Conservation (phyloP, 106 monocot genomes). For the Dioscorea alata region DNA sequence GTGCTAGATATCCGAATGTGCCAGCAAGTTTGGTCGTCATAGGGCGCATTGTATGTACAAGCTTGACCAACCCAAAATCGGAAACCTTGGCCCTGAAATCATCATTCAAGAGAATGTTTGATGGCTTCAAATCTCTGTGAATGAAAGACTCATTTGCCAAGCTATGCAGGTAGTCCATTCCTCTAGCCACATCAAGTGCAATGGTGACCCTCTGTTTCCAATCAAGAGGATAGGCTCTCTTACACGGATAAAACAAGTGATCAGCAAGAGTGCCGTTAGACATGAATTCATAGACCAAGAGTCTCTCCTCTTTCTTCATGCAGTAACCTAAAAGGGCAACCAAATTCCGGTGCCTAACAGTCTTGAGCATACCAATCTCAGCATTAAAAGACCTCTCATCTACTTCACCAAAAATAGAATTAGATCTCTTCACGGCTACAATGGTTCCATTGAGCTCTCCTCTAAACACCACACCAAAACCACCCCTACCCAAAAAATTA, state of each 20-base stretch:
- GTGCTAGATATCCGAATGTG: slow-evolving; percentile 94
- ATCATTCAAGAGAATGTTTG: slow-evolving; percentile 77
- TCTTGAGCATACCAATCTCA: slow-evolving; percentile 74
- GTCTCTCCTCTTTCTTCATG: slow-evolving; percentile 55
- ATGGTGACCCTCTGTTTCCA: slow-evolving; percentile 88
- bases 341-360: slow-evolving; percentile 75
- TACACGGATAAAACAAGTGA: slow-evolving; percentile 45
- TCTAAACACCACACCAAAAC: slow-evolving; percentile 84
- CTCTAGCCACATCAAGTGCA: slow-evolving; percentile 89
- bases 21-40: slow-evolving; percentile 83
- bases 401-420: slow-evolving; percentile 35
- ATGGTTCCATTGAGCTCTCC: slow-evolving; percentile 55
- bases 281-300: slow-evolving; percentile 92
- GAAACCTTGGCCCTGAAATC: slow-evolving; percentile 89
- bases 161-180: slow-evolving; percentile 83
- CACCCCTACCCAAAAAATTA: slow-evolving; percentile 67
- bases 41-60: slow-evolving; percentile 65
- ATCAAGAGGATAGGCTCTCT: slow-evolving; percentile 23
- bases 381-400: slow-evolving; percentile 66
- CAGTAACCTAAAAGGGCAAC: slow-evolving; percentile 80
- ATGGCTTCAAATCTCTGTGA: slow-evolving; percentile 91
- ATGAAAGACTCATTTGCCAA: slow-evolving; percentile 90
- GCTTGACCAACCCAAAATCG: slow-evolving; percentile 92
- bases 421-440: slow-evolving; percentile 75
- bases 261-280: slow-evolving; percentile 71